A percentile compares a stretch with the other conserved stretches of the same genome.
phyloP scores from a whole-genome alignment of 257 asterid genomes.

The Solanum chiquidenum region DNA sequence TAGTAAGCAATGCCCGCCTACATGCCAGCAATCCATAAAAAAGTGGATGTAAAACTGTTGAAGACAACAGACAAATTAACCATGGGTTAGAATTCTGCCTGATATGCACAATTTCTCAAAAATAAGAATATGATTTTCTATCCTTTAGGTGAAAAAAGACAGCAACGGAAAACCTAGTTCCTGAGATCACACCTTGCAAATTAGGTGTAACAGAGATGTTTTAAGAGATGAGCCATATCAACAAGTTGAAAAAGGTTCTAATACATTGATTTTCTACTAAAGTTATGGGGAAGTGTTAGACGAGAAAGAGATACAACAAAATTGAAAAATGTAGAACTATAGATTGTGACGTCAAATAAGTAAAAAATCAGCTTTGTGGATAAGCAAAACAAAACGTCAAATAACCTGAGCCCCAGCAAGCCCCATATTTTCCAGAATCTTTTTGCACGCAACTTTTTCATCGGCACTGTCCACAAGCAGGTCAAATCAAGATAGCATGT shows the following conservation, averaged over 20 bases:
- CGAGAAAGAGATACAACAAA: background rate
- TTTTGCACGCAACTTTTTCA: constrained; percentile 72
- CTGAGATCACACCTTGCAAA: background rate
- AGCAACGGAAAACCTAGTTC: background rate
- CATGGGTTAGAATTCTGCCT: background rate
- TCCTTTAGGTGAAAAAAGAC: background rate
- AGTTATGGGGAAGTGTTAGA: background rate
- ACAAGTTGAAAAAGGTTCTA: background rate
- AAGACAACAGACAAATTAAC: background rate
- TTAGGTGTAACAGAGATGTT: background rate
- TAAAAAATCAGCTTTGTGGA: background rate
- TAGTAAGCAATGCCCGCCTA: background rate
- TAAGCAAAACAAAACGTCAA: background rate
- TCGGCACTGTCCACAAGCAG: constrained; percentile 28
- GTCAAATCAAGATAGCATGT: constrained; percentile 1
- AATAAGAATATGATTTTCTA: background rate
- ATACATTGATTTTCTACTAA: background rate
- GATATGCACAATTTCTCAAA: background rate
- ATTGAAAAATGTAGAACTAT: background rate
- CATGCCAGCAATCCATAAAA: background rate
- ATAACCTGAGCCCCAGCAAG: constrained; percentile 92
- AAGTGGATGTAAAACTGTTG: background rate
- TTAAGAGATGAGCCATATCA: background rate
- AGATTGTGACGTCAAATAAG: background rate
- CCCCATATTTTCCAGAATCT: constrained; percentile 76